These are phyloP conservation scores for Colletotrichum cereale DNA, from an alignment of 2,329 filamentous ascomycete species.

Conservation along the genomic window DNA sequence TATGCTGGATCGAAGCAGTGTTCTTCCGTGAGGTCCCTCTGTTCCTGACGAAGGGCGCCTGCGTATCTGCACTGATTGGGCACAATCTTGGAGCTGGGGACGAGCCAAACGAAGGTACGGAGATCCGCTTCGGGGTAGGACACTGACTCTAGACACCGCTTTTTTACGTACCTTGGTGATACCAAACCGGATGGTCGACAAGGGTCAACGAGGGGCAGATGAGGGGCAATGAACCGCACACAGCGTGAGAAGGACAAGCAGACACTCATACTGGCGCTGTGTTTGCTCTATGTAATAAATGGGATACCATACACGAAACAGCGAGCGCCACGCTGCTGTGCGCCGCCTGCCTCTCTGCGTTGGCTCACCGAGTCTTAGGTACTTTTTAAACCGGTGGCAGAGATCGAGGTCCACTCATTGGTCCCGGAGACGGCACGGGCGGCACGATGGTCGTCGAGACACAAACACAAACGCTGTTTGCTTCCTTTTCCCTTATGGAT, in stretches of 20 bases:
- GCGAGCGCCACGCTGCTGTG: neutral
- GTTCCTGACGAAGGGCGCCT: slow-evolving; percentile 1
- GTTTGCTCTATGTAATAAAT: neutral
- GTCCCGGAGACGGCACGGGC: slow-evolving; percentile 19
- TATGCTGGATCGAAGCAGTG: slow-evolving; percentile 1
- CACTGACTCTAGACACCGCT: slow-evolving; percentile 36
- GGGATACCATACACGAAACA: neutral
- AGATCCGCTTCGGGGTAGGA: slow-evolving; percentile 31
- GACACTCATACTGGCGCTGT: neutral
- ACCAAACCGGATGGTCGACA: slow-evolving; percentile 1
- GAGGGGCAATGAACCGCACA: slow-evolving; percentile 1
- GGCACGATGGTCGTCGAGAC: slow-evolving; percentile 5
- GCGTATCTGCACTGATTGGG: slow-evolving; percentile 10
- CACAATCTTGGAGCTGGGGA: slow-evolving; percentile 10
- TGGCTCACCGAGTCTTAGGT: neutral
- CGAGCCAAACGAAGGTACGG: slow-evolving; percentile 10
- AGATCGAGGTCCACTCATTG: neutral
- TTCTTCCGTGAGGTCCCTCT: slow-evolving; percentile 14
- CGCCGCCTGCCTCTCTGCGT: neutral
- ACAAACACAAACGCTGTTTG: slow-evolving; percentile 2
- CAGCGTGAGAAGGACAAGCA: neutral
- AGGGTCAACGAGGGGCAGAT: slow-evolving; percentile 3
- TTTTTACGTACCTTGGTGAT: slow-evolving; percentile 17
- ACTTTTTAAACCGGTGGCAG: neutral
- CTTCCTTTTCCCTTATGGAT: neutral